These are phyloP conservation scores for Talaromyces sp. DNA, from an alignment of 2,329 filamentous ascomycete genomes.

Conservation along the genomic window DNA sequence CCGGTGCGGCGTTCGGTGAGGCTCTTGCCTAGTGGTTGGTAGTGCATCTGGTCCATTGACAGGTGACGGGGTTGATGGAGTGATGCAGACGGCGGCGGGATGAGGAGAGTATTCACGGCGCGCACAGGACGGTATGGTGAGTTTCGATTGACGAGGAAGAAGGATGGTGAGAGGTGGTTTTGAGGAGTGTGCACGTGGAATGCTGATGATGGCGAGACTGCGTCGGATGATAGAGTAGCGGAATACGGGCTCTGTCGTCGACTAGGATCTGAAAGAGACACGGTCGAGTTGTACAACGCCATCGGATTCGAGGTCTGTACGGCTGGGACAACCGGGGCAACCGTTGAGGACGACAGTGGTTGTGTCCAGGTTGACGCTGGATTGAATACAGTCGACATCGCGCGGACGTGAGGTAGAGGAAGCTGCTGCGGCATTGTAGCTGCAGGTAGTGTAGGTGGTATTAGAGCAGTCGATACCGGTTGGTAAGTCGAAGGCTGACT, in stretches of 20 bases:
- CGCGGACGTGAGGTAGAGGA: constrained; percentile 62
- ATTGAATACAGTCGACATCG: constrained; percentile 75
- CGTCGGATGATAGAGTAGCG: constrained; percentile 51
- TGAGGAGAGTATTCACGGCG: constrained; percentile 84
- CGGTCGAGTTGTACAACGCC: constrained; percentile 32
- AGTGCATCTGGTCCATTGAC: constrained; percentile 73
- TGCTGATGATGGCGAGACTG: constrained; percentile 67
- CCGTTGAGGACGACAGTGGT: constrained; percentile 36
- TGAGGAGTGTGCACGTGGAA: constrained; percentile 52
- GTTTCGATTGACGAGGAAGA: constrained; percentile 65
- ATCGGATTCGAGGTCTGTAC: constrained; percentile 21
- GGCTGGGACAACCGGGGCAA: constrained; percentile 30
- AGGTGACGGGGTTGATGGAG: constrained; percentile 70
- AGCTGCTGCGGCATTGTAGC: constrained; percentile 17
- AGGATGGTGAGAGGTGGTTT: constrained; percentile 26
- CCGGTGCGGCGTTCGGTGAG: constrained; percentile 65
- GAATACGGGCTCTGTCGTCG: constrained; percentile 52
- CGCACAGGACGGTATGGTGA: constrained; percentile 92
- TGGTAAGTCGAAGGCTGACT: constrained; percentile 68
- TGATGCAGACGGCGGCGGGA: constrained; percentile 77
- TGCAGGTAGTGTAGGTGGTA: constrained; percentile 50
- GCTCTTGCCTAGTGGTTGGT: constrained; percentile 71
- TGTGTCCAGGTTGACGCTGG: constrained; percentile 53
- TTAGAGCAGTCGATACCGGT: constrained; percentile 51
- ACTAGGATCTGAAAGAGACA: constrained; percentile 36